Evolutionary conservation across 1,284 basidiomycete species (phyloP).

Genomic region (Leccinum subfulvum): DNA sequence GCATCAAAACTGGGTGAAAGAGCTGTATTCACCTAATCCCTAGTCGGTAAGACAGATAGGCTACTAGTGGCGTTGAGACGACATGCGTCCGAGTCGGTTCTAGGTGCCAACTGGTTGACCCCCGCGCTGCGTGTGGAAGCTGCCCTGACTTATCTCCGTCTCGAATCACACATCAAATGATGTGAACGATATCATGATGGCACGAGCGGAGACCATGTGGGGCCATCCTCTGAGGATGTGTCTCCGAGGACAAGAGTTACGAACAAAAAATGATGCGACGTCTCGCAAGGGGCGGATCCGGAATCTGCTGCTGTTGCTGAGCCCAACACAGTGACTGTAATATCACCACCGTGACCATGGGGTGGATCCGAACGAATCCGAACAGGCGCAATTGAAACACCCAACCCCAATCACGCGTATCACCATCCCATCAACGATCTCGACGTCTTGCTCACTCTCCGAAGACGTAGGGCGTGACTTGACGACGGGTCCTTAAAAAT

Average conservation of each 20-base stretch:
- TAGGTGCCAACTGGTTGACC: too few relatives aligned
- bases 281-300: neutral
- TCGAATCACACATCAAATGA: neutral
- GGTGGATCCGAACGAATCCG: too few relatives aligned
- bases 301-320: neutral
- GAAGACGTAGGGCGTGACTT: neutral
- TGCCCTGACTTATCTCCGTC: too few relatives aligned
- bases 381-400: too few relatives aligned
- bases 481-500: neutral
- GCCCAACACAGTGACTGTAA: too few relatives aligned
- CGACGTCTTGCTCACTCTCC: neutral
- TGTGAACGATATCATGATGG: conserved; percentile 2
- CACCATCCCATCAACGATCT: neutral
- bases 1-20: neutral
- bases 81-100: conserved; percentile 6
- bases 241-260: conserved; percentile 24
- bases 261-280: neutral
- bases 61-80: neutral
- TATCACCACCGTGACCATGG: too few relatives aligned
- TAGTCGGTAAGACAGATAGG: conserved; percentile 1
- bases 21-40: neutral
- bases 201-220: neutral
- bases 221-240: neutral
- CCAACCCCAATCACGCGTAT: too few relatives aligned
- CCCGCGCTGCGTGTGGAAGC: too few relatives aligned